Conservation (phyloP, 1,139 yeast genomes). For the Yamadazyma trypodendri region DNA sequence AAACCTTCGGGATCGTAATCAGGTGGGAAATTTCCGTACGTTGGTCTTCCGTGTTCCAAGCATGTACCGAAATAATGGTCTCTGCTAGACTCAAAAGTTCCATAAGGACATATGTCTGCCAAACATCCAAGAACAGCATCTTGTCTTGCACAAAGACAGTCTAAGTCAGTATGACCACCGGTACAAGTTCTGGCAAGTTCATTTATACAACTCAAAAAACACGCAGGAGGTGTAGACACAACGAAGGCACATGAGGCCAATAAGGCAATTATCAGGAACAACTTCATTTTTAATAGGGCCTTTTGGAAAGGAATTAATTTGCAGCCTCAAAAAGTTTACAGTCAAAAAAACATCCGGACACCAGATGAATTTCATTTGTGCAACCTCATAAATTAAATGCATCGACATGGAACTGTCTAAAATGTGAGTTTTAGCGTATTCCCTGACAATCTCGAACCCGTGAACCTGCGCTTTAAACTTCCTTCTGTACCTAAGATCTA, state of each 20-base stretch:
- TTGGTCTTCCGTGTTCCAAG: conserved; percentile 34
- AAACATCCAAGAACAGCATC: conserved; percentile 44
- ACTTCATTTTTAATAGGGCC: background rate
- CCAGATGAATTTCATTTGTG: too few species aligned
- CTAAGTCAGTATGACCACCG: conserved; percentile 31
- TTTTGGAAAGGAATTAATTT: background rate
- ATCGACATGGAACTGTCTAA: too few species aligned
- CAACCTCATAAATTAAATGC: too few species aligned
- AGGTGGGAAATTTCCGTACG: conserved; percentile 15
- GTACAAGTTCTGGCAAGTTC: conserved; percentile 36
- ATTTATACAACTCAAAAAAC: conserved; percentile 46
- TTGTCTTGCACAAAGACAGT: conserved; percentile 40
- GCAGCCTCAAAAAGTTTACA: conserved; percentile 3
- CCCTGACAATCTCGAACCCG: too few species aligned
- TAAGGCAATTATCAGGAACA: conserved; percentile 4
- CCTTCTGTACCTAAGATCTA: too few species aligned
- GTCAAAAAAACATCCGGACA: background rate
- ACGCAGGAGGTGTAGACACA: conserved; percentile 53
- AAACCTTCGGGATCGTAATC: conserved; percentile 1
- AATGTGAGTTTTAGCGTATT: too few species aligned
- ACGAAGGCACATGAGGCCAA: conserved; percentile 10
- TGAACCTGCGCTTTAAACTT: too few species aligned
- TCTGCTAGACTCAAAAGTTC: conserved; percentile 47
- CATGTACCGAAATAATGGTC: conserved; percentile 59
- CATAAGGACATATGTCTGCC: conserved; percentile 48